Conservation (phyloP, 345 rosid genomes). For the Hypericum perforatum region DNA sequence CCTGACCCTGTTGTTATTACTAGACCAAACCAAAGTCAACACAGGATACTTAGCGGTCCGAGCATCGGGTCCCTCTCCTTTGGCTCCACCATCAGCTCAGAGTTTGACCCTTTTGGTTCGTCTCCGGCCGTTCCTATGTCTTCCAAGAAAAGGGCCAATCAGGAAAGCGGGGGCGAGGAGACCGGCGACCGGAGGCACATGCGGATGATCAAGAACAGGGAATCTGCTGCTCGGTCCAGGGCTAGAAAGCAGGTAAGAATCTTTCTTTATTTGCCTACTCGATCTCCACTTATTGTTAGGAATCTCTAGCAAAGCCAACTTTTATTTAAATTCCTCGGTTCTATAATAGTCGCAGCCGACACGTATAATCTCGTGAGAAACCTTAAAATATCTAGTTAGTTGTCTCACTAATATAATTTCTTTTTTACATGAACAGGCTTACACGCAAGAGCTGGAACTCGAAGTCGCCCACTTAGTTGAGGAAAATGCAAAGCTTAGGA, state of each 20-base stretch:
- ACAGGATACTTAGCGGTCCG: neutral
- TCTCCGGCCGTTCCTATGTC: conserved; percentile 6
- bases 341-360: too few relatives aligned
- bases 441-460: conserved; percentile 37
- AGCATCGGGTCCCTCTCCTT: neutral
- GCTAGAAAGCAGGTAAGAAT: conserved; percentile 46
- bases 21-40: neutral
- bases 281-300: neutral
- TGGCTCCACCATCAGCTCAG: neutral
- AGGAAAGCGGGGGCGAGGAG: conserved; percentile 11
- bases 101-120: conserved; percentile 10
- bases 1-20: conserved; percentile 8
- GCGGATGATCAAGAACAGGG: conserved; percentile 55
- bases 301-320: too few relatives aligned
- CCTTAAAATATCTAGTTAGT: too few relatives aligned
- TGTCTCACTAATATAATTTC: too few relatives aligned
- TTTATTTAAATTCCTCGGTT: too few relatives aligned
- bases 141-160: conserved; percentile 13
- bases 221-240: conserved; percentile 54
- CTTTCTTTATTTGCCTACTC: neutral
- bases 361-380: too few relatives aligned
- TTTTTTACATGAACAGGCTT: conserved; percentile 27
- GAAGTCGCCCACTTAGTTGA: conserved; percentile 25
- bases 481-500: conserved; percentile 46
- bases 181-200: conserved; percentile 26